phyloP scores from a whole-genome alignment of 164 flowering plant species.

The Stephania japonica region DNA sequence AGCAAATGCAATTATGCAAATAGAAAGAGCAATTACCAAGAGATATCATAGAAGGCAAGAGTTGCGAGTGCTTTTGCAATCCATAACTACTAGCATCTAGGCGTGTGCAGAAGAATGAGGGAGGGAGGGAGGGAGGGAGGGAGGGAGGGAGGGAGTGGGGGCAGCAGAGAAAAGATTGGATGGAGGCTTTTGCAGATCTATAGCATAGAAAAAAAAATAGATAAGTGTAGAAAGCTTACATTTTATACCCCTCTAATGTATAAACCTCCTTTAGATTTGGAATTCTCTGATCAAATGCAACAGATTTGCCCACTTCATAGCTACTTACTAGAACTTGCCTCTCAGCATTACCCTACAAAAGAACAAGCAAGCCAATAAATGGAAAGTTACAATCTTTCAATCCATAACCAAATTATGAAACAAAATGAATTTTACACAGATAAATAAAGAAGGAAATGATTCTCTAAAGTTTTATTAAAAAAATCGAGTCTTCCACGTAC shows the following conservation, averaged over 20 bases:
- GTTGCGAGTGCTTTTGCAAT: too few relatives aligned
- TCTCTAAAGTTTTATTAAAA: neutral
- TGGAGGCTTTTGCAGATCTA: too few relatives aligned
- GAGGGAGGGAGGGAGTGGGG: too few relatives aligned
- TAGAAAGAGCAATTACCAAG: too few relatives aligned
- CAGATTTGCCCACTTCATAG: constrained; percentile 68
- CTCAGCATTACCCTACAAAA: constrained; percentile 66
- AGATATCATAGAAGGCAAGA: too few relatives aligned
- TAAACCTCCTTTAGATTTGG: constrained; percentile 78
- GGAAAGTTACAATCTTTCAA: neutral
- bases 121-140: too few relatives aligned
- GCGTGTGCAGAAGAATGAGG: too few relatives aligned
- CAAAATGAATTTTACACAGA: neutral
- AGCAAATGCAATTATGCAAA: too few relatives aligned
- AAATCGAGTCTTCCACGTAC: neutral
- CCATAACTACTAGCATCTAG: too few relatives aligned
- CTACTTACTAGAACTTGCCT: constrained; percentile 88
- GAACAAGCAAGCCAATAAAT: neutral
- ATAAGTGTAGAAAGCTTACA: constrained; percentile 40
- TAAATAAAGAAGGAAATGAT: neutral
- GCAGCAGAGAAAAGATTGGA: too few relatives aligned
- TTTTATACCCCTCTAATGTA: constrained; percentile 73
- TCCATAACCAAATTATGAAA: too few relatives aligned
- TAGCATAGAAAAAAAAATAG: too few relatives aligned
- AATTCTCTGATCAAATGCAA: constrained; percentile 69